Base-by-base conservation (phyloP, 2,329 filamentous ascomycete species). In the Fusarium compactum region DNA sequence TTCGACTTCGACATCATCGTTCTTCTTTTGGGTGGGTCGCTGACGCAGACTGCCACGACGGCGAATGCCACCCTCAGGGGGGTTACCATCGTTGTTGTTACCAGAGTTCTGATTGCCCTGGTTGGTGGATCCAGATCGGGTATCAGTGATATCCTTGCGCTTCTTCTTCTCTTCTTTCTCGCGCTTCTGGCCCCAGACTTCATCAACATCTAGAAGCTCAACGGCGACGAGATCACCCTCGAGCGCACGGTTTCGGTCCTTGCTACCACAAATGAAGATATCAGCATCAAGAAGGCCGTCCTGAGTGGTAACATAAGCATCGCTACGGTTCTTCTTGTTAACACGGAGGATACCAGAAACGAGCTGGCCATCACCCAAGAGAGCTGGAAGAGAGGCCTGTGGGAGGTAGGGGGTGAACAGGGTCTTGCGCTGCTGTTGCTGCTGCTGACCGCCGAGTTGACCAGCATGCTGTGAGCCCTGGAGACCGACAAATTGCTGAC, bases 141-240 rank as follows among this genome's bases (percentile, higher is more conserved):
- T 95, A 79, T 98, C 96, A 34, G 94, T 97, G 64, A 98, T 97
- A 78, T 99, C 96, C 86, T 99, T 99, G 80, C 96, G 93, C 85
- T 98, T 99, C 89, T 99, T 99, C 88, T 99, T 99, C 81, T 99
- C 96, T 83, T 99, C 96, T 81, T 99, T 99, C 81, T 99, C 96
- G 60, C 94, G 93, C 87, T 99, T 99, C 85, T 99, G 96, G 25
- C 92, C 90, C 96, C 96, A 99, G 5, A 99, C 96, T 78, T 99
- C 96, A 79, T 98, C 96, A 10, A 99, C 96, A 77, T 99, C 95
- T 54, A 99, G 90, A 48, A 99, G 90, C 82, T 99, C 96, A 57
- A 99, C 90, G 32, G 96, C 96, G 62, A 99, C 96, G 58, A 97
- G 87, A 79, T 99, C 96, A 63, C 96, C 96, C 80, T 99, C 96